Base-by-base conservation (phyloP, 2,329 filamentous ascomycete genomes). In the Leptographium procerum region DNA sequence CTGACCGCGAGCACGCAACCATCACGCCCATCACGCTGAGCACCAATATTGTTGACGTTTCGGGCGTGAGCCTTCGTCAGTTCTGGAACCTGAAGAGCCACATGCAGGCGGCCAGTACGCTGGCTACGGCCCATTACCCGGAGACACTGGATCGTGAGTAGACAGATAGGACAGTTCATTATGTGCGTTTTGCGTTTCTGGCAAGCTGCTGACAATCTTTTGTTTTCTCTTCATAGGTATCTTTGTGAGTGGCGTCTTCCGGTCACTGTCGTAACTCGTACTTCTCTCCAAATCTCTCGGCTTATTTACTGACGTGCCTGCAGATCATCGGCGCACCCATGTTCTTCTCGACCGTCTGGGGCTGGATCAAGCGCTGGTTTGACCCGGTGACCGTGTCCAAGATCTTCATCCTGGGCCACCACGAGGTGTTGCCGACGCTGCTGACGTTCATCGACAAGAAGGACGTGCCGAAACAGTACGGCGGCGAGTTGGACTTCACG, bases 351-450 rank as follows among this genome's bases (percentile, higher is more conserved):
- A 96, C 90, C 3, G 89, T 96, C 61, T 92, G 91, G 91, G 85
- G 88, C 64, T 96, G 91, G 90, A 82, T 95, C 73, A 95, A 95
- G 78, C 86, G 88, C 67, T 96, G 91, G 91, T 96, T 96, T 68
- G 88, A 91, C 73, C 91, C 91, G 8, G 90, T 91, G 62, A 96
- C 92, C 36, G 89, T 91, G 3, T 94, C 89, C 66, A 97, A 97
- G 76, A 96, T 97, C 70, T 96, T 95, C 71, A 94, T 97, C 65
- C 82, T 97, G 57, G 79, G 79, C 53, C 76, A 83, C 10, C 69
- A 81, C 58, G 89, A 95, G 71, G 86, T 95, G 57, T 81, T 85
- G 64, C 76, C 86, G 19, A 92, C 89, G 1, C 82, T 97, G 29
- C 81, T 85, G 63, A 77, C 83, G 57, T 96, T 92, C 73, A 90